These are phyloP conservation scores for Xylaria arbuscula DNA, from an alignment of 2,329 filamentous ascomycete genomes.

Conservation along the genomic window DNA sequence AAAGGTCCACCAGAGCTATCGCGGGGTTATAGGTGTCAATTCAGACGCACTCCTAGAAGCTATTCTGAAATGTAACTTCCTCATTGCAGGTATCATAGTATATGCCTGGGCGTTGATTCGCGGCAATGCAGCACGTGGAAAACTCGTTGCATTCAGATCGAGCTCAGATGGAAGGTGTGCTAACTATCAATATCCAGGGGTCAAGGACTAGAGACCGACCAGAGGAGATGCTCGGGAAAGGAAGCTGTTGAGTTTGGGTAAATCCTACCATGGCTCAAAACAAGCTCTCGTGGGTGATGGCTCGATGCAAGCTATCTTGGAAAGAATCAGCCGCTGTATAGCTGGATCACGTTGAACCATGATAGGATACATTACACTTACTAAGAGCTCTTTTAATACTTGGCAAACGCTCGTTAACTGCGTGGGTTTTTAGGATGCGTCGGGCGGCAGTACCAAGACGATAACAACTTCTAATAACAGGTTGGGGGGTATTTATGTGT, in stretches of 20 bases:
- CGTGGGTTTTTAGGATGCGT: slow-evolving; percentile 6
- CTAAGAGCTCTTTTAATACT: not conserved
- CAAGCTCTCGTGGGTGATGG: not conserved
- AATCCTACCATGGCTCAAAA: not conserved
- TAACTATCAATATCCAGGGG: no score
- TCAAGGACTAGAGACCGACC: no score
- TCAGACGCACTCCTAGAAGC: no score
- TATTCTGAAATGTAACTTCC: no score
- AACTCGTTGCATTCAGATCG: no score
- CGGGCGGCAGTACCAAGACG: slow-evolving; percentile 4
- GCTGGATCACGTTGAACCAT: slow-evolving; percentile 30
- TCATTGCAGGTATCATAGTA: no score
- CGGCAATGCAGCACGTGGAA: no score
- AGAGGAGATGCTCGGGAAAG: not conserved
- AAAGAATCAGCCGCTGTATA: slow-evolving; percentile 15
- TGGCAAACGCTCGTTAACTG: slow-evolving; percentile 3
- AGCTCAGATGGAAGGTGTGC: no score
- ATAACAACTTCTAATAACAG: slow-evolving; percentile 25
- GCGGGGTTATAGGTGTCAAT: no score
- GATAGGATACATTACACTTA: slow-evolving; percentile 17
- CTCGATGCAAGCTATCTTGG: not conserved
- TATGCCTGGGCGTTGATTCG: no score
- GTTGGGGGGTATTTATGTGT: slow-evolving; percentile 38
- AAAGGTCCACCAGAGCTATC: no score
- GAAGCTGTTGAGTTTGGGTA: slow-evolving; percentile 16